Base-by-base conservation (phyloP, 176 grass and related monocot species). In the Echinochloa phyllopogon region DNA sequence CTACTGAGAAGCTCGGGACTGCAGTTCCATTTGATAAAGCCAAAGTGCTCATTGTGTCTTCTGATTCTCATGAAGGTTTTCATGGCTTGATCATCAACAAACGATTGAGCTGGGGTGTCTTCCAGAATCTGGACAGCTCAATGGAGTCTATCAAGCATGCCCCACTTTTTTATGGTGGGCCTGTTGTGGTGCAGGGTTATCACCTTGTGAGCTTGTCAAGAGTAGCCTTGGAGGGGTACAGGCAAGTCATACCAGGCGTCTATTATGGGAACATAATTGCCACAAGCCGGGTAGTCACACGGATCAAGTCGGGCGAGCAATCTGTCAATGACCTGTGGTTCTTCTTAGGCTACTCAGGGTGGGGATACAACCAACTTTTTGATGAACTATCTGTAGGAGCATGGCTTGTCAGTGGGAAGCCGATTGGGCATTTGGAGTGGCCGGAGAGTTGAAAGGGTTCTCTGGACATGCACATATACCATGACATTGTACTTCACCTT, bases 31-130 rank as follows among this genome's bases (percentile, higher is more conserved):
- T 95, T 40, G 84, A 94, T 64, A 92, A 92, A 8, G 77, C 96
- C 18, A 91, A 45, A 69, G 87, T 94, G 16, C 89, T 98, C 51
- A 85, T 98, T 12, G 91, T 95, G 64, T 83, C 80, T 6, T 78
- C 86, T 78, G 89, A 92, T 82, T 78, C 79, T 24, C 74, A 87
- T 23, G 89, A 92, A 57, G 87, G 93, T 2, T 95, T 98, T 55
- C 83, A 90, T 78, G 93, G 96, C 36, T 37, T 98, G 80, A 95
- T 98, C 83, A 92, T 92, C 56, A 98, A 98, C 75, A 95, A 94
- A 65, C 83, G 53, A 11, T 83, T 98, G 79, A 92, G 76, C 29
- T 98, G 93, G 96, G 87, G 87, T 39, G 23, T 87, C 64, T 98
- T 98, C 58, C 94, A 94, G 81, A 85, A 89, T 59, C 76, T 89